Conservation (phyloP, 768 basidiomycete genomes). For the Vararia minispora region DNA sequence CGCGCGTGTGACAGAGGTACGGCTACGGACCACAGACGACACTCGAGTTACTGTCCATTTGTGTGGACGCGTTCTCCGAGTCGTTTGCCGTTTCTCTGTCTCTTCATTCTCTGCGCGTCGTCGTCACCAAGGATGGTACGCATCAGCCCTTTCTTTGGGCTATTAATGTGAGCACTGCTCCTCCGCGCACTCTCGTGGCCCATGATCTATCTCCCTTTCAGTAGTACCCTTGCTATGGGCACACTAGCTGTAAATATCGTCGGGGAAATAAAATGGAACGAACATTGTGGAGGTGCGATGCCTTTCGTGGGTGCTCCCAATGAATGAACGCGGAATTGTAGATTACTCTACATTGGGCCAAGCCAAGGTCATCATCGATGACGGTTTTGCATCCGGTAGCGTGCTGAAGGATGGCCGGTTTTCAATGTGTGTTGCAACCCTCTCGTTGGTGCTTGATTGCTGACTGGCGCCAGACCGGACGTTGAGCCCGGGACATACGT, state of each 20-base stretch:
- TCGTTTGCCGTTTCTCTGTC: too few relatives aligned
- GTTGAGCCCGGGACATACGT: conserved; percentile 62
- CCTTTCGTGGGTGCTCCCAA: too few relatives aligned
- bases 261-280: conserved; percentile 62
- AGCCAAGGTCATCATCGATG: conserved; percentile 50
- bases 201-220: background rate
- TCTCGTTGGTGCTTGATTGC: background rate
- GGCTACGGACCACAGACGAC: too few relatives aligned
- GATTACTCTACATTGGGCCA: conserved; percentile 48
- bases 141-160: too few relatives aligned
- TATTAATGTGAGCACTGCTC: too few relatives aligned
- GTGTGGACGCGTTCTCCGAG: too few relatives aligned
- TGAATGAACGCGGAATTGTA: too few relatives aligned
- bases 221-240: conserved; percentile 18
- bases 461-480: conserved; percentile 36
- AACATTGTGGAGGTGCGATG: conserved; percentile 46
- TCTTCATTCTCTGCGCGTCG: too few relatives aligned
- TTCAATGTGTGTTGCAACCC: conserved; percentile 39
- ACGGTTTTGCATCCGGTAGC: conserved; percentile 40
- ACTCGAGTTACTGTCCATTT: too few relatives aligned
- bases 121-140: too few relatives aligned
- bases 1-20: too few relatives aligned
- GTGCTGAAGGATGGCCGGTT: conserved; percentile 52
- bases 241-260: conserved; percentile 39
- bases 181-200: too few relatives aligned